These are phyloP conservation scores for Trichophyton simii DNA, from an alignment of 2,329 filamentous ascomycete genomes.

Conservation along the genomic window DNA sequence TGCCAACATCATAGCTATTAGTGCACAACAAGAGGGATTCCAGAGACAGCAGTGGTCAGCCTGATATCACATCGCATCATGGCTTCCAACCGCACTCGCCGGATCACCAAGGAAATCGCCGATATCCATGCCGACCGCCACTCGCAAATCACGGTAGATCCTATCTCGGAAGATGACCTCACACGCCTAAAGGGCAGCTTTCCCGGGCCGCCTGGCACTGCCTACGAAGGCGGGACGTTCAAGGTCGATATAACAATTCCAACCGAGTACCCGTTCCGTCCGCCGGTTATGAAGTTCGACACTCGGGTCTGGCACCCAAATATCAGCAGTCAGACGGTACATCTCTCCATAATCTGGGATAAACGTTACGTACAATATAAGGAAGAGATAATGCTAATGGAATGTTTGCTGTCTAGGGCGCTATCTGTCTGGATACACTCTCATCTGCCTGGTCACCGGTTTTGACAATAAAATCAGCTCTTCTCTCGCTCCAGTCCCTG, in stretches of 20 bases:
- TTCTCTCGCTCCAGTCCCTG: slow-evolving; percentile 84
- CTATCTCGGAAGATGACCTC: slow-evolving; percentile 54
- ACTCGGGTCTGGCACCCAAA: slow-evolving; percentile 98
- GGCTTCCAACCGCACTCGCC: slow-evolving; percentile 45
- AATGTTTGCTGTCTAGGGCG: slow-evolving; percentile 48
- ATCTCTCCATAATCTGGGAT: background rate
- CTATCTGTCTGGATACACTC: slow-evolving; percentile 91
- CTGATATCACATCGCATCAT: slow-evolving; percentile 22
- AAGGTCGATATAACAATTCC: slow-evolving; percentile 78
- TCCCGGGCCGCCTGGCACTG: slow-evolving; percentile 76
- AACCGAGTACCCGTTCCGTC: slow-evolving; percentile 81
- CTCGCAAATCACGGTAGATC: slow-evolving; percentile 62
- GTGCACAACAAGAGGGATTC: background rate
- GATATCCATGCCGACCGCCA: slow-evolving; percentile 50
- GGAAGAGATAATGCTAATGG: background rate
- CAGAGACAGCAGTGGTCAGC: background rate
- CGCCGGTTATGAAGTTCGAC: slow-evolving; percentile 78
- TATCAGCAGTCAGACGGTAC: slow-evolving; percentile 80
- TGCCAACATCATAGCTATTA: background rate
- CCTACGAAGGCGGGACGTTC: slow-evolving; percentile 79
- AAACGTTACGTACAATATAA: background rate
- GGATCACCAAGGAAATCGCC: slow-evolving; percentile 39
- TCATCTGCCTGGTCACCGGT: slow-evolving; percentile 88
- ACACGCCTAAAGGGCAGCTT: slow-evolving; percentile 76
- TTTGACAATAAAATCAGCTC: slow-evolving; percentile 86